Evolutionary conservation across 495 filamentous ascomycete species (phyloP).

Genomic region (Neurospora cerealis): DNA sequence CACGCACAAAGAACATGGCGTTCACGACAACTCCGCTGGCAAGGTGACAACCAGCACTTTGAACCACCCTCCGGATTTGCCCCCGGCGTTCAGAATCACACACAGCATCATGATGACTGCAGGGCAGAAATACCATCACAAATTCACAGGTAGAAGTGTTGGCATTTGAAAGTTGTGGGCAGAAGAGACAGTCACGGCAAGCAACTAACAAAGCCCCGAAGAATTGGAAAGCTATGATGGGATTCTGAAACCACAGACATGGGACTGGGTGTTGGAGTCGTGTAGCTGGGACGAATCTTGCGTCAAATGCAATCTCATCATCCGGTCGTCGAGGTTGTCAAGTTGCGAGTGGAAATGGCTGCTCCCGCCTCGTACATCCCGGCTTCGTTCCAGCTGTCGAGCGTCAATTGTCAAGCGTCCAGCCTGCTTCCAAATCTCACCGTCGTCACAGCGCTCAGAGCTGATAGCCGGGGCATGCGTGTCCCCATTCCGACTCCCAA

Average conservation of each 20-base stretch:
- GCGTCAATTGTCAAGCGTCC: neutral
- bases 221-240: neutral
- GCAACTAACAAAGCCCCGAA: neutral
- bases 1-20: neutral
- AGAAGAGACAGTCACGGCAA: neutral
- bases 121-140: neutral
- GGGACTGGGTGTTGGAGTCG: neutral
- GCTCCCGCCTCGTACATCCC: neutral
- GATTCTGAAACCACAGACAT: neutral
- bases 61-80: neutral
- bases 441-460: neutral
- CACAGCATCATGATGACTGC: neutral
- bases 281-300: neutral
- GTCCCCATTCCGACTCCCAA: neutral
- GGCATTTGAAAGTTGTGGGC: neutral
- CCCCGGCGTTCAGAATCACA: neutral
- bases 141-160: neutral
- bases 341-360: neutral
- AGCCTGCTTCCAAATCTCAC: neutral
- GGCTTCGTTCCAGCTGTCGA: neutral
- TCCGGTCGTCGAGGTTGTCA: neutral
- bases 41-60: neutral
- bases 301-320: neutral
- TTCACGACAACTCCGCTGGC: neutral
- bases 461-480: neutral